Base-by-base conservation (phyloP, 805 yeast species). In the Spathaspora girioi region DNA sequence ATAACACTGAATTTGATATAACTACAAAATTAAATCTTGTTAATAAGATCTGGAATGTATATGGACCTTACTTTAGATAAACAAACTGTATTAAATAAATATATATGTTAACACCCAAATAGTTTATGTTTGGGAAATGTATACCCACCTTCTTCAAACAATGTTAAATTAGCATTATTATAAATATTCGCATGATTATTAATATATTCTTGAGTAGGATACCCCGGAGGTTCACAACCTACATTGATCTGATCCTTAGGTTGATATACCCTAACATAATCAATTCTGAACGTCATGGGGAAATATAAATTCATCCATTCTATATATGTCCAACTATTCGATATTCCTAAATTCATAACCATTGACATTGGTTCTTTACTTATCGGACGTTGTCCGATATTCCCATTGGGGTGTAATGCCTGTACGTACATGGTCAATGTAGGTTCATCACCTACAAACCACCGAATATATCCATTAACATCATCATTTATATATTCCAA, bases 351-450 rank as follows among this genome's bases (percentile, higher is more conserved):
- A 67, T 93, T 93, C 76, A 93, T 63, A 56, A 93, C 70, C 53
- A 93, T 79, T 1, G 96, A 79, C 97, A 93, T 91, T 56, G 98
- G 97, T 65, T 93, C 98, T 66, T 87, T 86, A 20, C 94, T 77
- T 31, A 93, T 80, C 56, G 80, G 68, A 68, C 98, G 83, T 86
- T 87, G 83, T 40, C 82, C 94, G 57, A 93, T 71, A 67, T 93
- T 93, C 58, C 98, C 98, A 66, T 88, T 88, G 32, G 97, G 96
- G 51, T 89, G 87, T 53, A 93, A 71, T 0, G 97, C 87, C 35
- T 77, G 77, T 0, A 96, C 79, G 61, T 83, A 77, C 45, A 91
- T 65, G 0, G 96, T 87, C 59, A 82, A 80, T 0, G 96, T 86
- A 31, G 96, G 91, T 23, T 77, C 71, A 46, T 81, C 82, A 43